Evolutionary conservation across 805 yeast genomes (phyloP), one percentile per base, ranked within the genome.

Genomic region (Wickerhamomyces silvicola): DNA sequence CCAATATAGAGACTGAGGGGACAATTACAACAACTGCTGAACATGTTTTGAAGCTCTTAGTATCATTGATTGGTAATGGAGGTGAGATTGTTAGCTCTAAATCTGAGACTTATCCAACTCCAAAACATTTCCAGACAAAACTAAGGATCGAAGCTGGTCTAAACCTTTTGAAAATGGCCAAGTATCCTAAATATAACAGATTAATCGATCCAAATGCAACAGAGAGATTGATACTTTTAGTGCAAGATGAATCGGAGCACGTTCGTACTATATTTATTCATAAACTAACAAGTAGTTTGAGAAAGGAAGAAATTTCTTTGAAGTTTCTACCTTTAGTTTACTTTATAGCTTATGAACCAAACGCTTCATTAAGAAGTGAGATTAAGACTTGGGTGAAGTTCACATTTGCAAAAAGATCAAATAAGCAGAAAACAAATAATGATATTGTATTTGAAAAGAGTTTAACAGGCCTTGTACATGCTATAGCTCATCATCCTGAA

Each of bases 261-360:
- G 84, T 83, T 2, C 69, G 95, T 31, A 44, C 48, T 6, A 45
- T 43, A 4, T 77, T 83, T 39, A 52, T 78, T 22, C 57, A 57
- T 18, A 61, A 62, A 22, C 44, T 84, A 38, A 72, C 77, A 37
- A 64, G 65, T 22, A 62, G 64, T 33, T 56, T 82, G 30, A 66
- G 77, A 18, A 54, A 58, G 17, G 75, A 68, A 31, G 41, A 52
- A 8, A 65, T 86, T 4, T 75, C 94, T 1, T 78, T 78, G 34
- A 68, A 75, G 38, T 85, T 78, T 45, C 47, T 81, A 26, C 78
- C 86, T 1, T 52, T 84, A 15, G 60, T 83, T 1, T 84, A 81
- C 50, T 80, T 83, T 50, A 64, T 72, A 45, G 94, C 92, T 1
- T 77, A 74, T 48, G 97, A 87, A 48, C 90, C 94, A 0, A 68